Percentiles rank a stretch among this genome's conserved stretches.
These are phyloP conservation scores for Aphanomyces euteiches DNA, from an alignment of 352 stramenopile species.

Conservation along the genomic window DNA sequence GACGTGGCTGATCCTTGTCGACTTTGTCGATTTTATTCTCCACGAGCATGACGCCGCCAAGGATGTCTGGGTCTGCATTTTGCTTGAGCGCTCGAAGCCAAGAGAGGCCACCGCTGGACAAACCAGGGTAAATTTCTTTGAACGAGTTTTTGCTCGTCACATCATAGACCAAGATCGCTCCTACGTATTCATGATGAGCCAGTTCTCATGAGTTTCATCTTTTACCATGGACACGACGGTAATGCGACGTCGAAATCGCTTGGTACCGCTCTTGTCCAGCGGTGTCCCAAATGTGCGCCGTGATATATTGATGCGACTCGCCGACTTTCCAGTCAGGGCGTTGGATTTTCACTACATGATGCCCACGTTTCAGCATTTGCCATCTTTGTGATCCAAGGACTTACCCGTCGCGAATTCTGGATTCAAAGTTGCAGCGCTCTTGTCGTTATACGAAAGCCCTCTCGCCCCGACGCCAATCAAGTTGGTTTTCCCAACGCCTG, in stretches of 20 bases:
- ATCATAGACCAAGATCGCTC: conserved; percentile 65
- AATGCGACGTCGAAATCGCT: conserved; percentile 69
- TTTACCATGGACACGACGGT: conserved; percentile 54
- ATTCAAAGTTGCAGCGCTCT: conserved; percentile 48
- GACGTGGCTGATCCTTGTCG: conserved; percentile 35
- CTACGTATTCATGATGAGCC: conserved; percentile 27
- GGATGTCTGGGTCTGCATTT: conserved; percentile 48
- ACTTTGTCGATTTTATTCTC: conserved; percentile 68
- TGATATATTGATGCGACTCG: conserved; percentile 60
- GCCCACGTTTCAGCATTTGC: neutral
- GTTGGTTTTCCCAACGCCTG: conserved; percentile 63
- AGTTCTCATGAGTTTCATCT: neutral
- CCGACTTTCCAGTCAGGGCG: conserved; percentile 67
- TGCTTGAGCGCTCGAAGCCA: conserved; percentile 65
- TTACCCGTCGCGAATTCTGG: conserved; percentile 62
- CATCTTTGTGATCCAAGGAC: neutral
- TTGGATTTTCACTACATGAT: conserved; percentile 50
- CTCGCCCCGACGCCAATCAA: conserved; percentile 51
- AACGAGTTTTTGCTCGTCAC: conserved; percentile 60
- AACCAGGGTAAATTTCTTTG: conserved; percentile 56
- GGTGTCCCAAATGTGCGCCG: conserved; percentile 68
- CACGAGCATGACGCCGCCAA: conserved; percentile 62
- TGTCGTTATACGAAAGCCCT: conserved; percentile 55
- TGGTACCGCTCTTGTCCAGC: conserved; percentile 67
- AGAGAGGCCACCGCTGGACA: conserved; percentile 42